Base-by-base conservation (phyloP, 108 stramenopile genomes). In the Licmophora abbreviata region DNA sequence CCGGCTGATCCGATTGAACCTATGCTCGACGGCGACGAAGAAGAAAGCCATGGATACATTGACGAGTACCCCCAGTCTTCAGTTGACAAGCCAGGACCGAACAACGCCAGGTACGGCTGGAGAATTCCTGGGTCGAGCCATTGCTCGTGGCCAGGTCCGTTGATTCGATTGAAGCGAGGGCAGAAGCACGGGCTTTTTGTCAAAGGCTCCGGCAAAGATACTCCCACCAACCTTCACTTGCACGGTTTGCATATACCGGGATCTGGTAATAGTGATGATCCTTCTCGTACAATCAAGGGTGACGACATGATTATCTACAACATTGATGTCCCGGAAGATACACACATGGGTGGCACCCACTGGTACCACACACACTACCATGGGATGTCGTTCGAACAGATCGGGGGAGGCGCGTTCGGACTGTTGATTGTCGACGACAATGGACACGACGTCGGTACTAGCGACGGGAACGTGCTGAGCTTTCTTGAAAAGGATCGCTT, bases 331-430 rank as follows among this genome's bases (percentile, higher is more conserved):
- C 48, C 44, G 17, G 48, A 26, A 26, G 52, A 44, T 44, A 18
- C 15, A 18, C 66, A 61, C 44, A 59, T 43, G 52, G 66, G 54
- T 0, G 72, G 72, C 11, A 63, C 66, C 3, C 64, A 54, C 48
- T 59, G 60, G 62, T 68, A 68, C 29, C 72, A 73, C 33, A 30
- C 72, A 5, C 72, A 73, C 44, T 43, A 35, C 0, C 66, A 68
- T 48, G 54, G 48, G 1, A 20, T 43, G 1, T 43, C 52, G 1
- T 36, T 56, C 9, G 27, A 34, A 12, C 52, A 54, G 37, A 58
- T 63, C 10, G 43, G n/a, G 29, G 67, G 63, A 3, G 72, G 72
- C 8, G 72, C 72, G 35, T 68, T 52, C 27, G 72, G 66, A 0
- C 45, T 73, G 56, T 22, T 73, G 29, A 45, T 73, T 25, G 53